Evolutionary conservation across 495 filamentous ascomycete species (phyloP), one percentile per base, ranked within the genome.

Genomic region (Penicillium verhagenii): DNA sequence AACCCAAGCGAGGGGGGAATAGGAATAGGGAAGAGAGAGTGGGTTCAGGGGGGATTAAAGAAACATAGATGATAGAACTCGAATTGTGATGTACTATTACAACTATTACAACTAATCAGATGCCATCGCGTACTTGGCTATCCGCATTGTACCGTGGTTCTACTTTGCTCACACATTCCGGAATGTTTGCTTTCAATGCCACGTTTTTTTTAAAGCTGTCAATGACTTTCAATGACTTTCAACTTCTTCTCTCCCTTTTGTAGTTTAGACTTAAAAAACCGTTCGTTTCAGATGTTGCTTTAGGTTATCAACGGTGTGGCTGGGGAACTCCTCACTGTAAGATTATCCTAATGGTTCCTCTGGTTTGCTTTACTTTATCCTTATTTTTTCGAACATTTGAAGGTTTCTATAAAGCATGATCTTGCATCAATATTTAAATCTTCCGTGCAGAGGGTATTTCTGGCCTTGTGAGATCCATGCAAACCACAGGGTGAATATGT

Each of bases 281-380:
- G 43, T 56, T 60, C 56, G 56, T 58, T 58, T 58, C 56, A 54
- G 56, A 14, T 58, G 33, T 3, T 11, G 35, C 40, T 50, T 53
- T 50, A 52, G 25, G 39, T 43, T 25, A 45, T 14, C 38, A 26
- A 38, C 8, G 40, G 29, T 10, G 28, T 2, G 42, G 21, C 18
- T 45, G 37, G 14, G n/a, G 37, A 39, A 39, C 37, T 39, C 37
- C n/a, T 39, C 37, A 11, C 13, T 31, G n/a, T n/a, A n/a, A 8
- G 9, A 31, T 31, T 31, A 8, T 31, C n/a, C n/a, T n/a, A n/a
- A 31, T 31, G 28, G 28, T 31, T 31, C 28, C 5, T 31, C 28
- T 11, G 9, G 28, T 31, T 31, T n/a, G n/a, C n/a, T n/a, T n/a
- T n/a, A n/a, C n/a, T n/a, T n/a, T n/a, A n/a, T n/a, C 33, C 16